phyloP scores from a whole-genome alignment of 108 stramenopile genomes.

The Nitzschia sp. region DNA sequence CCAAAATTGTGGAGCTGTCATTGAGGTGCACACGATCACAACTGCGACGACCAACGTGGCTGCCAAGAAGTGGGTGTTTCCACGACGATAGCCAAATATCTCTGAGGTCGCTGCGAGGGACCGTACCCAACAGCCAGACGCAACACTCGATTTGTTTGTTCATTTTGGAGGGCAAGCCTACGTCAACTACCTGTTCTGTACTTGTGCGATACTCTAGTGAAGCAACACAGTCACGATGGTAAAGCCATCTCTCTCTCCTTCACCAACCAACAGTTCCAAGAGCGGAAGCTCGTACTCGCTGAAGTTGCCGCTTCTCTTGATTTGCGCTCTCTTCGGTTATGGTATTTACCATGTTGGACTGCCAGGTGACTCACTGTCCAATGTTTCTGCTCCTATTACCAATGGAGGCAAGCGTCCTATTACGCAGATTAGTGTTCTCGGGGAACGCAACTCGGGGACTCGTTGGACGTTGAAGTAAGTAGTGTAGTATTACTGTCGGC shows the following conservation, averaged over 20 bases:
- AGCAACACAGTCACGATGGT: too few species aligned
- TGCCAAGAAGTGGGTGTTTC: too few species aligned
- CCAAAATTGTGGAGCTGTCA: too few species aligned
- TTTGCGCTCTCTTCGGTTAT: conserved; percentile 11
- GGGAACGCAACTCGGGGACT: conserved; percentile 85
- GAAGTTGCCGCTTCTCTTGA: not conserved
- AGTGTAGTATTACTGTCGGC: too few species aligned
- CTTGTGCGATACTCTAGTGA: too few species aligned
- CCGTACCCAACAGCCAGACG: too few species aligned
- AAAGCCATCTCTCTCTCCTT: not conserved
- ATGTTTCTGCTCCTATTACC: not conserved
- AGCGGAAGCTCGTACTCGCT: not conserved
- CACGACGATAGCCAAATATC: too few species aligned
- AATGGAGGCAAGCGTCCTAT: conserved; percentile 1
- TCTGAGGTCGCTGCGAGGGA: too few species aligned
- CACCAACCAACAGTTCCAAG: not conserved
- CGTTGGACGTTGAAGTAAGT: conserved; percentile 82
- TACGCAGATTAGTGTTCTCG: conserved; percentile 43
- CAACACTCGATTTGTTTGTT: too few species aligned
- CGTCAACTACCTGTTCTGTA: too few species aligned
- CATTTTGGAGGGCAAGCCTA: not conserved
- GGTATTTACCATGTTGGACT: conserved; percentile 2
- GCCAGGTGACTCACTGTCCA: not conserved
- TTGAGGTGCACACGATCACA: too few species aligned
- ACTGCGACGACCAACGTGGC: too few species aligned